Base-by-base conservation (phyloP, 2,329 filamentous ascomycete genomes). In the Pseudofabraea citricarpa region DNA sequence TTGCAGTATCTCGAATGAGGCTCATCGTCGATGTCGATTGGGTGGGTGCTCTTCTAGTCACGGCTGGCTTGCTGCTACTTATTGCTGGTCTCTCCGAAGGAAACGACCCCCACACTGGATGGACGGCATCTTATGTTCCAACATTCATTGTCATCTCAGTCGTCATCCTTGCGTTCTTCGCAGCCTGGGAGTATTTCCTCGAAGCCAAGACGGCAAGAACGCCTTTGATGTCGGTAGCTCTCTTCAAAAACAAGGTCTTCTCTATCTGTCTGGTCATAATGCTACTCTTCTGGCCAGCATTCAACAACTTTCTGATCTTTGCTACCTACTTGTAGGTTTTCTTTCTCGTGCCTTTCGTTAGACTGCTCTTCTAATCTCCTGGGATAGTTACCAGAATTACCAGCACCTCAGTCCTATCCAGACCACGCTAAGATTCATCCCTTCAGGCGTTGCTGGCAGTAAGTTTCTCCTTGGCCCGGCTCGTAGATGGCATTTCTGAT, bases 21-120 rank as follows among this genome's bases (percentile, higher is more conserved):
- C n/a, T n/a, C n/a, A n/a, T n/a, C n/a, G 67, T 46, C 67, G 72
- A 43, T 65, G 70, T 86, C 2, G 83, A 87, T 61, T 87, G 83
- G 82, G 62, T 81, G 8, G 83, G 83, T 4, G 82, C 77, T 0
- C 67, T 71, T 0, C 66, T 85, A 31, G 72, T 87, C 50, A 87
- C 83, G 0, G 58, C 70, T 2, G 79, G 78, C 0, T 68, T 85
- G 3, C 63, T 87, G 7, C 72, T 78, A 0, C 68, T 87, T 8
- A 68, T 86, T 26, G 83, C 86, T 46, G 77, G 81, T 1, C 66
- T 87, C 21, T 84, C 83, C 0, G 76, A 87, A 56, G 83, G 83
- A 16, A 85, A 85, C 50, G 77, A 83, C 0, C n/a, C n/a, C n/a
- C n/a, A n/a, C n/a, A 76, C 81, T 2, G 83, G 83, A 5, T 88